Conservation (phyloP, 2,329 filamentous ascomycete species). For the Teratosphaeria destructans region DNA sequence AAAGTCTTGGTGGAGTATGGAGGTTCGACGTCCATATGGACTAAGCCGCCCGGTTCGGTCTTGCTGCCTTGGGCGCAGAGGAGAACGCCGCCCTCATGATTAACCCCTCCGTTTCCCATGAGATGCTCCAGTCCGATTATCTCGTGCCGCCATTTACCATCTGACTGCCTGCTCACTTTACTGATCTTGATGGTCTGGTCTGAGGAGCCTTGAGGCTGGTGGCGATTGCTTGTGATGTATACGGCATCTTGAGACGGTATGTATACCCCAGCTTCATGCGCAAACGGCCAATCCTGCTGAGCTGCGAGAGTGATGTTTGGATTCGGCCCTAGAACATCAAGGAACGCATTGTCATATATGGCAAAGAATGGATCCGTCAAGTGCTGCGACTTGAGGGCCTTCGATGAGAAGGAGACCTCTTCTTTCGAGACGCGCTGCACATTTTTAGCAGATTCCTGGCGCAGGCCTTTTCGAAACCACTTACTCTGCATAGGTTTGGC, state of each 20-base stretch:
- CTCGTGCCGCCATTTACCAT: constrained; percentile 34
- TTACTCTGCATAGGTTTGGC: neutral
- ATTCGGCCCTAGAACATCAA: constrained; percentile 14
- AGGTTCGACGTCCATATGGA: constrained; percentile 12
- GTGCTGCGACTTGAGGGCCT: neutral
- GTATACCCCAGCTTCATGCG: constrained; percentile 32
- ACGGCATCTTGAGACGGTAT: constrained; percentile 26
- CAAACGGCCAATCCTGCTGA: constrained; percentile 19
- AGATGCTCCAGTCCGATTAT: constrained; percentile 25
- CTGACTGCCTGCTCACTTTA: constrained; percentile 11
- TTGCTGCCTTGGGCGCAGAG: constrained; percentile 24
- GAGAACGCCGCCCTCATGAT: constrained; percentile 26
- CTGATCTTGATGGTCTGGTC: constrained; percentile 16
- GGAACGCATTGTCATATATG: constrained; percentile 19
- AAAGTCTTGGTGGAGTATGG: constrained; percentile 26
- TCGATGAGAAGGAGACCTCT: constrained; percentile 1
- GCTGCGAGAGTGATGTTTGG: constrained; percentile 14
- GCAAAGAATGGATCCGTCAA: constrained; percentile 14
- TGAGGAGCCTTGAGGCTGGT: constrained; percentile 4
- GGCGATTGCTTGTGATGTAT: constrained; percentile 33
- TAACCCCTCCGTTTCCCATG: constrained; percentile 43
- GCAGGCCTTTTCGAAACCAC: neutral
- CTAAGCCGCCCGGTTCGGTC: constrained; percentile 13
- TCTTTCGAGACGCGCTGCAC: constrained; percentile 1
- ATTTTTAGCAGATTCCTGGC: neutral